These are phyloP conservation scores for Sclerotinia trifoliorum DNA, from an alignment of 2,329 filamentous ascomycete species.

Conservation along the genomic window DNA sequence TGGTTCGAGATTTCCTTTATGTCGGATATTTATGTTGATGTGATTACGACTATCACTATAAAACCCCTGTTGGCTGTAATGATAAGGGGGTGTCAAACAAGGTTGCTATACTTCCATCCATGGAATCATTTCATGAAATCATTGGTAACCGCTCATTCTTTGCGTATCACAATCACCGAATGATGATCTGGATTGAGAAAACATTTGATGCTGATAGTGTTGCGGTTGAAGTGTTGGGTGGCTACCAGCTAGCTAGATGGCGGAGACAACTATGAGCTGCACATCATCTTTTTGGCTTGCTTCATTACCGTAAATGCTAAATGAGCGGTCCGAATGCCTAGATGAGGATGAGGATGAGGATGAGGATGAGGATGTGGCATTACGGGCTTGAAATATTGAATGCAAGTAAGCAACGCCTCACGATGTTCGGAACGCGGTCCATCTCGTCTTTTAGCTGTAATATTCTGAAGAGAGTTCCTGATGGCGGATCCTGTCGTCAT, in stretches of 20 bases:
- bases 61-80: background rate
- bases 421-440: background rate
- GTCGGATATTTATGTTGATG: conserved; percentile 4
- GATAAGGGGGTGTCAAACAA: background rate
- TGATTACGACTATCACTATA: conserved; percentile 1
- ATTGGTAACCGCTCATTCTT: conserved; percentile 3
- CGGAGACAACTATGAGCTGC: background rate
- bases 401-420: conserved; percentile 2
- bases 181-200: background rate
- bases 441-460: background rate
- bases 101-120: background rate
- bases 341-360: background rate
- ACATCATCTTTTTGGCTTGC: background rate
- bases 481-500: conserved; percentile 6
- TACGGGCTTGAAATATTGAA: background rate
- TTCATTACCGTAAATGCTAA: background rate
- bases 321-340: background rate
- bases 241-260: background rate
- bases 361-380: background rate
- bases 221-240: background rate
- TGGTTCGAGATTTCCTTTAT: conserved; percentile 1
- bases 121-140: background rate
- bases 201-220: background rate
- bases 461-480: background rate
- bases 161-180: conserved; percentile 12